Conservation (phyloP, 495 filamentous ascomycete species). For the Neurospora sp. region DNA sequence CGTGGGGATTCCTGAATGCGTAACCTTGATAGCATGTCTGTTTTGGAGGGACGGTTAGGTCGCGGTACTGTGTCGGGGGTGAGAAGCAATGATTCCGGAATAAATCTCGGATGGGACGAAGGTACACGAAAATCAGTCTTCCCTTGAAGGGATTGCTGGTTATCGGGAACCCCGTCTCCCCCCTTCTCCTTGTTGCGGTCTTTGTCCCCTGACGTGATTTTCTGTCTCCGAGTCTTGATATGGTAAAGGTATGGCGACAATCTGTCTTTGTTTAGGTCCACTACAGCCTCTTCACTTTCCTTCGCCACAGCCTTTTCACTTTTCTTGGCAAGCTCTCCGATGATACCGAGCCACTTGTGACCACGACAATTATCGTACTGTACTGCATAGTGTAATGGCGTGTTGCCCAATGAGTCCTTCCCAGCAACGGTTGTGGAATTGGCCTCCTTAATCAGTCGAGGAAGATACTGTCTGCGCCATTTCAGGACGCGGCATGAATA, state of each 20-base stretch:
- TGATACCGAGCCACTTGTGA: neutral
- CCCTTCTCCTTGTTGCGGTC: neutral
- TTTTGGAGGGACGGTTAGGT: too few relatives aligned
- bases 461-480: neutral
- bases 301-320: slow-evolving; percentile 12
- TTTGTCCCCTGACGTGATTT: neutral
- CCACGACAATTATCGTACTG: slow-evolving; percentile 13
- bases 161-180: neutral
- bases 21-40: too few relatives aligned
- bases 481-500: slow-evolving; percentile 18
- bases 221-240: slow-evolving; percentile 2
- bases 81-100: too few relatives aligned
- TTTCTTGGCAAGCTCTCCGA: slow-evolving; percentile 10
- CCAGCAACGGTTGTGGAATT: slow-evolving; percentile 10
- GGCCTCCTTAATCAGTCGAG: slow-evolving; percentile 10
- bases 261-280: slow-evolving; percentile 5
- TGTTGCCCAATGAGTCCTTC: slow-evolving; percentile 15
- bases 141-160: neutral
- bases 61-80: too few relatives aligned
- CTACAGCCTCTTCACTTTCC: slow-evolving; percentile 4
- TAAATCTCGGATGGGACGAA: too few relatives aligned
- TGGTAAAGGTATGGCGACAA: slow-evolving; percentile 19
- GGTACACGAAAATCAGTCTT: too few relatives aligned
- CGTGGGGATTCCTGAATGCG: too few relatives aligned
- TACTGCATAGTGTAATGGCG: slow-evolving; percentile 21